These are phyloP conservation scores for Chloranthus sessilifolius DNA, from an alignment of 164 flowering plant genomes.

Conservation along the genomic window DNA sequence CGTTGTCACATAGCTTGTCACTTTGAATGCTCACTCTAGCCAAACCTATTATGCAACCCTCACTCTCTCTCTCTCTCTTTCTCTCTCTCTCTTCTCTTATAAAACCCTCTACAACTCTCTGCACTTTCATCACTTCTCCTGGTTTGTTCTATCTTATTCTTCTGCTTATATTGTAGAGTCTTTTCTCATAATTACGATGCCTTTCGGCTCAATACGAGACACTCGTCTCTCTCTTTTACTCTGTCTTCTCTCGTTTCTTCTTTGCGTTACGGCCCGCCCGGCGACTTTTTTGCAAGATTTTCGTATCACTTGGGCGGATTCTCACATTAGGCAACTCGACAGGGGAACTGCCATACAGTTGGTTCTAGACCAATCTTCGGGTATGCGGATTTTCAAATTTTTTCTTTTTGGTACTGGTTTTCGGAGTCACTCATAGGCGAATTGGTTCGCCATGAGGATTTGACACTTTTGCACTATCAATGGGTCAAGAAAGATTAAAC, in stretches of 20 bases:
- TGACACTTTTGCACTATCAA: no score
- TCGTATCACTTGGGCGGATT: constrained; percentile 65
- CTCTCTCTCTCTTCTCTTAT: constrained; percentile 7
- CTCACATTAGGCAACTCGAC: constrained; percentile 57
- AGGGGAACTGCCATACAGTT: constrained; percentile 73
- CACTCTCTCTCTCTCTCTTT: constrained; percentile 6
- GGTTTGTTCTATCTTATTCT: no score
- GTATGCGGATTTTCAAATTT: constrained; percentile 25
- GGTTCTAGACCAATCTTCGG: constrained; percentile 68
- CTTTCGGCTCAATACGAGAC: no score
- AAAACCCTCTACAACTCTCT: neutral
- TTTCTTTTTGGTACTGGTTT: no score
- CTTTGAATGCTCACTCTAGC: constrained; percentile 14
- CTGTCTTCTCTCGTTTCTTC: constrained; percentile 3
- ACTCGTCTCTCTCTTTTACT: neutral
- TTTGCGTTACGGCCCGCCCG: constrained; percentile 34
- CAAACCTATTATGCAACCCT: constrained; percentile 20
- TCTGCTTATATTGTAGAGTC: no score
- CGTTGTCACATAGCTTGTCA: no score
- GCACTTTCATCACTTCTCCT: neutral
- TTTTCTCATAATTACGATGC: no score
- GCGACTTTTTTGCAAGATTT: constrained; percentile 73
- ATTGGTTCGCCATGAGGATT: no score
- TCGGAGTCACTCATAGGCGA: no score
- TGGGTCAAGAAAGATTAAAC: no score